Percentiles rank a stretch among this genome's conserved stretches.
phyloP scores from a whole-genome alignment of 1,284 basidiomycete species.

The Ganoderma leucocontextum region DNA sequence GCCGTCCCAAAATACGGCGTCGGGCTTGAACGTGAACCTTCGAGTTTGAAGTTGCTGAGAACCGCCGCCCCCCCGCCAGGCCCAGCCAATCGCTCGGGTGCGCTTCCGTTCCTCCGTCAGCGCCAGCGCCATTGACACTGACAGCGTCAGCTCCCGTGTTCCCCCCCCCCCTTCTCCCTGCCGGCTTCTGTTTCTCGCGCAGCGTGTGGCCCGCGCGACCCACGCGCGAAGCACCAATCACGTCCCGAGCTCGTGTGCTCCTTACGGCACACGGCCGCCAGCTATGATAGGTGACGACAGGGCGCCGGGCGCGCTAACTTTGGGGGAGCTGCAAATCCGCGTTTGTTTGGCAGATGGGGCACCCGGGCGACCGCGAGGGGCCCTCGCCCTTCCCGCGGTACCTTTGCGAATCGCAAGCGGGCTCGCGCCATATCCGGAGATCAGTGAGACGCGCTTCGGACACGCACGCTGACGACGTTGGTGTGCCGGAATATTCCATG shows the following conservation, averaged over 20 bases:
- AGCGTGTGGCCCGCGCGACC: background rate
- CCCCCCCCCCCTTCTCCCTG: too few relatives aligned
- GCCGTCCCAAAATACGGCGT: background rate
- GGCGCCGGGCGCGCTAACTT: background rate
- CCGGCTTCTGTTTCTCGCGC: background rate
- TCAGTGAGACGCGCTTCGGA: background rate
- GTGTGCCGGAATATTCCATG: background rate
- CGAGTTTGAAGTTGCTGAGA: background rate
- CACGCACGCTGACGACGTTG: too few relatives aligned
- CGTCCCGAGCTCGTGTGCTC: background rate
- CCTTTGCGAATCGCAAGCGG: too few relatives aligned
- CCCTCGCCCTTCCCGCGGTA: too few relatives aligned
- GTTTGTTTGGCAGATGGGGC: conserved; percentile 1
- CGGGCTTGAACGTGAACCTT: background rate
- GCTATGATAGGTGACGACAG: background rate
- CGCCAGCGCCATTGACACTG: too few relatives aligned
- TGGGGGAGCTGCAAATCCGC: conserved; percentile 4
- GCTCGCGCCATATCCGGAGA: background rate
- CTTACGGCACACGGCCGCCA: background rate
- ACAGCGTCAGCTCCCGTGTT: too few relatives aligned
- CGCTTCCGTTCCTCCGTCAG: background rate
- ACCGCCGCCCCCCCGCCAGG: background rate
- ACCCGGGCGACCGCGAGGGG: too few relatives aligned
- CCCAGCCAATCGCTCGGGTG: background rate
- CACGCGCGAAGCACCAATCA: background rate